Percentiles rank a stretch among this genome's conserved stretches.
Conservation (phyloP, 352 stramenopile genomes). For the Globisporangium irregulare region DNA sequence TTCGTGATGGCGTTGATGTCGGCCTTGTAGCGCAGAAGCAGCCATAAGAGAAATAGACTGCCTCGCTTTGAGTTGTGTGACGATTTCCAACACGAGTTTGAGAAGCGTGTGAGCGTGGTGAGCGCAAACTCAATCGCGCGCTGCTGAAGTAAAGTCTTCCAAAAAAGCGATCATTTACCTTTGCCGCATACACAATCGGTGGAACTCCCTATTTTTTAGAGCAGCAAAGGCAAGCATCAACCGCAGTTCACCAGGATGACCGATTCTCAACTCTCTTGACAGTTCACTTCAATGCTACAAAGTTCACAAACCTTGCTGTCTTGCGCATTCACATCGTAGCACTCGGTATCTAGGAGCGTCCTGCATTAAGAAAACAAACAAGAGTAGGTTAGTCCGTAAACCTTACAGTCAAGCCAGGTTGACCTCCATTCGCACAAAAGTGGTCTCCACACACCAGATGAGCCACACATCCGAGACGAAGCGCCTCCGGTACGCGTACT, state of each 20-base stretch:
- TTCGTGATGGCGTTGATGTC: constrained; percentile 52
- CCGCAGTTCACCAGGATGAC: neutral
- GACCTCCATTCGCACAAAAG: neutral
- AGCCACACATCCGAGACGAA: constrained; percentile 41
- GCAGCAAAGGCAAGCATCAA: neutral
- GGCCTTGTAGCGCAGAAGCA: constrained; percentile 56
- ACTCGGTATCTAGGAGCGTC: constrained; percentile 38
- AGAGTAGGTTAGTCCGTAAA: neutral
- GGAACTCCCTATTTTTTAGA: constrained; percentile 33
- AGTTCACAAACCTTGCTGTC: constrained; percentile 32
- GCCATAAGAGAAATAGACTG: constrained; percentile 39
- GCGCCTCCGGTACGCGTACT: constrained; percentile 32
- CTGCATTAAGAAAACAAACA: constrained; percentile 12
- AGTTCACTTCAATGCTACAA: neutral
- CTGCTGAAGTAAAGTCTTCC: too few relatives aligned
- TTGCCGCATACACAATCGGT: constrained; percentile 59
- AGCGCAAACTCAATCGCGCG: too few relatives aligned
- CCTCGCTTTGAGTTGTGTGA: constrained; percentile 24
- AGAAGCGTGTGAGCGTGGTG: neutral
- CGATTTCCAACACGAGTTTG: neutral
- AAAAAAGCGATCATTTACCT: constrained; percentile 19
- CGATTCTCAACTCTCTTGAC: neutral
- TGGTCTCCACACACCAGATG: constrained; percentile 33
- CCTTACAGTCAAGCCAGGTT: too few relatives aligned
- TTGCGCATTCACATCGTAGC: constrained; percentile 52